Percentiles rank a stretch among this genome's conserved stretches.
Conservation (phyloP, 1,139 yeast genomes). For the Diutina rugosa region DNA sequence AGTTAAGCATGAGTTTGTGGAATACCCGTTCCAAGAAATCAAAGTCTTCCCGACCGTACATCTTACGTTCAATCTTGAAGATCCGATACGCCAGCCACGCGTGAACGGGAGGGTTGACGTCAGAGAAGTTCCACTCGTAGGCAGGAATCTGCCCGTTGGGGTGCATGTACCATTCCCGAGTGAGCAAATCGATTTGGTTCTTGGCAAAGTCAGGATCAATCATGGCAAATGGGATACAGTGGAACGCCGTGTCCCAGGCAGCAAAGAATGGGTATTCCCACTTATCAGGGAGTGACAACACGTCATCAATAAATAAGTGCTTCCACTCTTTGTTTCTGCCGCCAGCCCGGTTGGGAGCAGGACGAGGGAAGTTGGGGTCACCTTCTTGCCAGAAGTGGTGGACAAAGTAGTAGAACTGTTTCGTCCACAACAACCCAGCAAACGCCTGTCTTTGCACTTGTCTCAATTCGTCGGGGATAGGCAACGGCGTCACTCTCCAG, state of each 20-base stretch:
- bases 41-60: constrained; percentile 73
- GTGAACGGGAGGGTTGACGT: constrained; percentile 95
- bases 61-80: constrained; percentile 77
- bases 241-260: constrained; percentile 97
- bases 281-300: constrained; percentile 85
- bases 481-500: constrained; percentile 81
- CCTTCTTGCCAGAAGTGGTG: constrained; percentile 86
- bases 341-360: constrained; percentile 9
- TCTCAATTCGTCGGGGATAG: constrained; percentile 71
- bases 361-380: constrained; percentile 59
- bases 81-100: constrained; percentile 95
- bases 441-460: constrained; percentile 89
- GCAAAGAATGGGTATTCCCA: constrained; percentile 98
- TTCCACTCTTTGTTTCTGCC: constrained; percentile 52
- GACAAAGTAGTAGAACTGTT: constrained; percentile 82
- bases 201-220: constrained; percentile 92
- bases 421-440: constrained; percentile 91
- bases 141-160: constrained; percentile 99
- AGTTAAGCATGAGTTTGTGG: constrained; percentile 79
- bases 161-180: constrained; percentile 97
- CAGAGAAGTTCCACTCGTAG: constrained; percentile 93
- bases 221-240: constrained; percentile 89
- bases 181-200: constrained; percentile 72
- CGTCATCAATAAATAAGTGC: constrained; percentile 80
- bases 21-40: constrained; percentile 84